These are phyloP conservation scores for Suzukiozyma palmioleophila DNA, from an alignment of 1,139 yeast species.

Conservation along the genomic window DNA sequence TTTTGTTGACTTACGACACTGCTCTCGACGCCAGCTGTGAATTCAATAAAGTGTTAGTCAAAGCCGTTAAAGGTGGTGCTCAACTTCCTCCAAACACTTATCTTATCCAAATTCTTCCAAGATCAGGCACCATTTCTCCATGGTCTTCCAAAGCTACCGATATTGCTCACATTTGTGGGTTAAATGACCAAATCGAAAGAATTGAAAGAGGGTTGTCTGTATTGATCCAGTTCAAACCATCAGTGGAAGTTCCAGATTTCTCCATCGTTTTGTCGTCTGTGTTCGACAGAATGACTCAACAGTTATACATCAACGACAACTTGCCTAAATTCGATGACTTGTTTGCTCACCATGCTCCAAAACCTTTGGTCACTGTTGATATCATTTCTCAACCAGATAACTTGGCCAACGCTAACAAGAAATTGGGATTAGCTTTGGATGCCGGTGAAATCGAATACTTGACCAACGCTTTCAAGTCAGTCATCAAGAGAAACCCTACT, in stretches of 20 bases:
- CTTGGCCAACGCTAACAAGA: slow-evolving; percentile 71
- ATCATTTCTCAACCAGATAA: slow-evolving; percentile 57
- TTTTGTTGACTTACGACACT: slow-evolving; percentile 72
- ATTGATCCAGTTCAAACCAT: slow-evolving; percentile 62
- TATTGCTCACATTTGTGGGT: slow-evolving; percentile 85
- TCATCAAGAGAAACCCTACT: slow-evolving; percentile 87
- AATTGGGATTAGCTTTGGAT: slow-evolving; percentile 88
- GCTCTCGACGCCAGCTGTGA: slow-evolving; percentile 53
- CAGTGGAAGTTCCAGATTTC: slow-evolving; percentile 49
- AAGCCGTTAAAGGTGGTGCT: slow-evolving; percentile 26
- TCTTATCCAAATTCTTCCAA: slow-evolving; percentile 76
- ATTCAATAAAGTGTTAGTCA: slow-evolving; percentile 39
- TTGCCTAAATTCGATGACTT: slow-evolving; percentile 66
- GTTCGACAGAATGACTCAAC: slow-evolving; percentile 95
- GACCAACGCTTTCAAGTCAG: slow-evolving; percentile 67
- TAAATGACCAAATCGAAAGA: slow-evolving; percentile 64
- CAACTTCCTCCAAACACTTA: slow-evolving; percentile 34
- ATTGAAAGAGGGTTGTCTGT: slow-evolving; percentile 88
- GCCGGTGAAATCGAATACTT: slow-evolving; percentile 89
- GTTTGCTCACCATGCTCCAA: slow-evolving; percentile 76
- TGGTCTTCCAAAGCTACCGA: slow-evolving; percentile 99
- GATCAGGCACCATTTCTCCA: slow-evolving; percentile 95
- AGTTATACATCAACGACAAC: slow-evolving; percentile 42
- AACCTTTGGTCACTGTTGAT: slow-evolving; percentile 79
- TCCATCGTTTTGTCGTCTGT: slow-evolving; percentile 58